Conservation (phyloP, 2,329 filamentous ascomycete species). For the Ophiostoma tasmaniense region DNA sequence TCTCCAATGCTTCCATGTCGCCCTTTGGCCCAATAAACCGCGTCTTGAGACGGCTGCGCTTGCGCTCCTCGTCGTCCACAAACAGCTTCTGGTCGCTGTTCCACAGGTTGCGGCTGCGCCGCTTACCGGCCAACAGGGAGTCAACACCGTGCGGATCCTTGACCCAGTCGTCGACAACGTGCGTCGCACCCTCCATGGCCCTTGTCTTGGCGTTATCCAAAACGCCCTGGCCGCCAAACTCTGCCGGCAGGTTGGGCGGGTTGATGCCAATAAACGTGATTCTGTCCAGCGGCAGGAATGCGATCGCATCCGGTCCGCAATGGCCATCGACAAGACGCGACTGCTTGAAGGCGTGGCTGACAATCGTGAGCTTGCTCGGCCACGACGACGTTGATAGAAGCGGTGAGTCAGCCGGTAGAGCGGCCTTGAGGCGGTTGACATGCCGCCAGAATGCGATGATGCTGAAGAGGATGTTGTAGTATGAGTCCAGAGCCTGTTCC, state of each 20-base stretch:
- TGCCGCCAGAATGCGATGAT: constrained; percentile 46
- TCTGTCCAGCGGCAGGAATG: constrained; percentile 35
- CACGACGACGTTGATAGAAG: constrained; percentile 31
- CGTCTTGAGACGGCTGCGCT: constrained; percentile 33
- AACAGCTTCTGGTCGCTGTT: constrained; percentile 38
- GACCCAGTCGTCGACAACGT: constrained; percentile 41
- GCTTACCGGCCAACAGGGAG: constrained; percentile 38
- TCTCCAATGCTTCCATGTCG: constrained; percentile 32
- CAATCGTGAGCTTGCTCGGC: constrained; percentile 51
- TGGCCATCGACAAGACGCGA: constrained; percentile 55
- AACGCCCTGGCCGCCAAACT: constrained; percentile 27
- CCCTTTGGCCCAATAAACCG: constrained; percentile 23
- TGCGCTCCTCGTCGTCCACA: constrained; percentile 26
- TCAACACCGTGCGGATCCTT: constrained; percentile 45
- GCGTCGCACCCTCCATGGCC: constrained; percentile 35
- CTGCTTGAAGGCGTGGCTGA: constrained; percentile 64
- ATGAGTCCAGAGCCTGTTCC: constrained; percentile 70
- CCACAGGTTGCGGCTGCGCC: constrained; percentile 44
- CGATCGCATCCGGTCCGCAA: constrained; percentile 46
- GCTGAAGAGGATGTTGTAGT: constrained; percentile 75
- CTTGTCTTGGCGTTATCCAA: constrained; percentile 26
- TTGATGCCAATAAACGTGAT: constrained; percentile 55
- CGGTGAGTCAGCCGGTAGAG: not conserved
- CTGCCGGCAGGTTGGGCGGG: constrained; percentile 37
- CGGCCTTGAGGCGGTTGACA: not conserved